Evolutionary conservation across 495 filamentous ascomycete genomes (phyloP).

Genomic region (Penicillium paradoxum): DNA sequence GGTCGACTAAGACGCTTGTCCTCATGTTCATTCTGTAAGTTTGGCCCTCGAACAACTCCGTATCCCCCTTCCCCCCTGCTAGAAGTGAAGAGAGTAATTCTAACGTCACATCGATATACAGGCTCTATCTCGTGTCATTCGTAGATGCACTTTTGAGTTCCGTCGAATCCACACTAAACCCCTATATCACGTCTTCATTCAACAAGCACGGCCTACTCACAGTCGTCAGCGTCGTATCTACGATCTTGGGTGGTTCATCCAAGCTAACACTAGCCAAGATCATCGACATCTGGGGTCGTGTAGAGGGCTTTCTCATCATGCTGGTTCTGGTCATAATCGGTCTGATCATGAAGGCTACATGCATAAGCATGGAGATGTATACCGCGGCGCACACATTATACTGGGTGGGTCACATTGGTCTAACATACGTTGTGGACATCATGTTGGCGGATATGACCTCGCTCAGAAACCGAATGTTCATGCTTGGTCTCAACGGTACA

Average conservation of each 20-base stretch:
- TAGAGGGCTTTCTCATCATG: conserved; percentile 42
- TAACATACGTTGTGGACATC: conserved; percentile 48
- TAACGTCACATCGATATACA: background rate
- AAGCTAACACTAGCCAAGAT: conserved; percentile 58
- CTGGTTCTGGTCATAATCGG: conserved; percentile 25
- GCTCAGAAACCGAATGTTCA: conserved; percentile 52
- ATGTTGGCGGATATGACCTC: conserved; percentile 58
- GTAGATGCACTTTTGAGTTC: conserved; percentile 6
- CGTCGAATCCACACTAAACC: conserved; percentile 11
- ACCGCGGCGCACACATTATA: conserved; percentile 46
- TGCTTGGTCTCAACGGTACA: conserved; percentile 49
- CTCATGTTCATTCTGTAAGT: conserved; percentile 10
- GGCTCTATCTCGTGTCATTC: conserved; percentile 13
- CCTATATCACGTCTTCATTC: conserved; percentile 24
- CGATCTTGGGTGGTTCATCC: conserved; percentile 52
- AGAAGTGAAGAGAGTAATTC: background rate
- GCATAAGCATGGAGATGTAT: conserved; percentile 35
- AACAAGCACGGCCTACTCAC: conserved; percentile 17
- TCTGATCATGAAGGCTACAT: conserved; percentile 40
- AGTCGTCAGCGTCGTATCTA: conserved; percentile 18
- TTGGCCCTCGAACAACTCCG: too few relatives aligned
- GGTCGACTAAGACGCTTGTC: conserved; percentile 4
- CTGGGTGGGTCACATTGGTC: conserved; percentile 47
- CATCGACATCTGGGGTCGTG: conserved; percentile 54
- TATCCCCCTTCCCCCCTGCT: background rate